Base-by-base conservation (phyloP, 768 basidiomycete genomes). In the Agrocybe pediades region DNA sequence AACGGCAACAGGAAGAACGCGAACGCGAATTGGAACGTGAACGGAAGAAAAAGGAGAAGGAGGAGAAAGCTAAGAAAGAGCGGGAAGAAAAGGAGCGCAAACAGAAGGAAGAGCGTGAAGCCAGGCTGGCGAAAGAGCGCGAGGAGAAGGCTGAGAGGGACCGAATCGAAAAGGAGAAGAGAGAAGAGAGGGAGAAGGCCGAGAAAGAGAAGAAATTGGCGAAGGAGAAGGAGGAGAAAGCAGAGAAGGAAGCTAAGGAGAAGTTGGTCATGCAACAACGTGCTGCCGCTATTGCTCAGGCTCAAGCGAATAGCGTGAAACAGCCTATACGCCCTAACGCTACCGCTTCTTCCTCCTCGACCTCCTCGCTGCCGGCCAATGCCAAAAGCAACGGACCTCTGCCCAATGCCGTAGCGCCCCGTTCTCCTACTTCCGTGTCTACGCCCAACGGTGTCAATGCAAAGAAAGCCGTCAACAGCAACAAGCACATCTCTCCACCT, bases 1-100 rank as follows among this genome's bases (percentile, higher is more conserved):
- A 86, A 65, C 85, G 90, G 21, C 70, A 84, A 54, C 82, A 85
- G 30, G 89, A 93, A 63, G 91, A 94, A 70, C 85, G 86, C 61
- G 90, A 92, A 58, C 84, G 85, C 13, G 87, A 91, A 59, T 84
- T 79, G 15, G 90, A 92, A 64, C 81, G 86, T 13, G 88, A 91
- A 57, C 77, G 83, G 54, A 86, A 87, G 72, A 81, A 81, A 56
- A 86, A 80, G 67, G 87, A 90, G 73, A 85, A 82, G 70, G 89
- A 90, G 64, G 87, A 90, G 61, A 83, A 74, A 54, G 77, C 81
- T 49, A 80, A 78, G 62, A 84, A 86, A 61, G 92, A 95, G 62
- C 78, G 86, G 45, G 81, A 85, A 62, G 90, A 92, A 62, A 76
- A 80, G 45, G 89, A 90, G 63, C 81, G 80, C 46, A 82, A 79